Evolutionary conservation across 768 basidiomycete genomes (phyloP).

Genomic region (Mycena amicta): DNA sequence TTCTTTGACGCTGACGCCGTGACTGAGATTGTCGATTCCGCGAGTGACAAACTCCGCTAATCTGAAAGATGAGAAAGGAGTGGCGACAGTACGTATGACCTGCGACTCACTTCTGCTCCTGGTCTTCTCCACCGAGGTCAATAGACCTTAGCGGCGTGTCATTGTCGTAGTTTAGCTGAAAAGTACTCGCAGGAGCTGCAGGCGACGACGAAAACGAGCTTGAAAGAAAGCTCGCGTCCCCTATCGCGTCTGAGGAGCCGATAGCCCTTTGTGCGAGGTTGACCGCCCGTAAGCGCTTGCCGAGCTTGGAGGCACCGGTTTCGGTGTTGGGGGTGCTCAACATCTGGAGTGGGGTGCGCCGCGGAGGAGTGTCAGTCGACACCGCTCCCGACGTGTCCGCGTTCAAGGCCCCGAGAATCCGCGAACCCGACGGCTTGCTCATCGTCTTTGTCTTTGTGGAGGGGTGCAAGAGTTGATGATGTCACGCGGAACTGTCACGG

Average conservation of each 20-base stretch:
- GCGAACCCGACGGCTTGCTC: neutral
- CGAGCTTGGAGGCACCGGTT: constrained; percentile 13
- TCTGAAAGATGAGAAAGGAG: constrained; percentile 32
- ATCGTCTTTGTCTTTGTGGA: neutral
- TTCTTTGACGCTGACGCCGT: constrained; percentile 52
- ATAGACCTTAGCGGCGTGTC: constrained; percentile 51
- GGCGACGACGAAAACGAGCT: constrained; percentile 19
- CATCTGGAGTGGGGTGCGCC: constrained; percentile 1
- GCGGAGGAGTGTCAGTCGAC: too few relatives aligned
- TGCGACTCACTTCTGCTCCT: constrained; percentile 45
- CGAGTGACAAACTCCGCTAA: constrained; percentile 65
- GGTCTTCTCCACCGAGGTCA: constrained; percentile 62
- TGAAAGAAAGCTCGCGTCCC: constrained; percentile 26
- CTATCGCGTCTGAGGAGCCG: neutral
- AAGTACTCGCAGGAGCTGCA: constrained; percentile 31
- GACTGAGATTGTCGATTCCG: constrained; percentile 58
- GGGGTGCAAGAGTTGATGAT: neutral
- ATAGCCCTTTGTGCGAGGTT: constrained; percentile 9
- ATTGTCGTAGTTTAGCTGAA: constrained; percentile 52
- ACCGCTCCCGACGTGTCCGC: too few relatives aligned
- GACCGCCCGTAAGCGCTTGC: constrained; percentile 11
- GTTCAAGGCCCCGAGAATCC: neutral
- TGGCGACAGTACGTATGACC: neutral
- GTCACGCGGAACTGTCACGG: too few relatives aligned
- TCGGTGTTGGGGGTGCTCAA: constrained; percentile 6